Evolutionary conservation across 257 asterid genomes (phyloP).

Genomic region (Nicotiana benthamiana): DNA sequence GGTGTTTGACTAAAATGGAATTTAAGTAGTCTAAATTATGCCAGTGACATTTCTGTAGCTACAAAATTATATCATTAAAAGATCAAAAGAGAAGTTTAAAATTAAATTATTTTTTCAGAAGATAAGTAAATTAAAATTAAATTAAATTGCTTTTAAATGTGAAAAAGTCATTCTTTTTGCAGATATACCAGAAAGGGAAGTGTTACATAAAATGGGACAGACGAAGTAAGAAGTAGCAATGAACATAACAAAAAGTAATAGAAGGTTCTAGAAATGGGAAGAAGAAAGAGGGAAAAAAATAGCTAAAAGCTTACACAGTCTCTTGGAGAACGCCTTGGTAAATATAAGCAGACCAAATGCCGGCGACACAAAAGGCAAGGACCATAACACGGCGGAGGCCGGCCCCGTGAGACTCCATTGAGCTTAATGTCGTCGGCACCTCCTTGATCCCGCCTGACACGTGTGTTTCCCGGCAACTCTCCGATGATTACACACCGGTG

Average conservation of each 20-base stretch:
- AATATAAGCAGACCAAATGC: slow-evolving; percentile 95
- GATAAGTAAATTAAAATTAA: too few species aligned
- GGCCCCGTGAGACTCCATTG: slow-evolving; percentile 60
- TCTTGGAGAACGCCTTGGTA: slow-evolving; percentile 96
- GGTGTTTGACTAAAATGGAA: too few species aligned
- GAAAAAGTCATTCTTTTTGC: too few species aligned
- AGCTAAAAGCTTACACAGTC: slow-evolving; percentile 40
- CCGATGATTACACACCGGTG: neutral
- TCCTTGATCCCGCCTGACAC: slow-evolving; percentile 35
- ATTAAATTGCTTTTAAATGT: too few species aligned
- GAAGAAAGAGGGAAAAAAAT: slow-evolving; percentile 4
- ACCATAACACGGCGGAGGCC: slow-evolving; percentile 80
- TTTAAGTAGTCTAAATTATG: too few species aligned
- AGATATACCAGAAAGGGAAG: too few species aligned
- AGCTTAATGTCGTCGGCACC: slow-evolving; percentile 20
- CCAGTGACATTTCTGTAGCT: too few species aligned
- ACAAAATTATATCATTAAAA: too few species aligned
- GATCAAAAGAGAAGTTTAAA: too few species aligned
- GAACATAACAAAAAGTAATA: neutral
- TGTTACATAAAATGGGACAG: neutral
- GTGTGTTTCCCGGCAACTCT: slow-evolving; percentile 9
- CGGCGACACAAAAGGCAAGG: slow-evolving; percentile 72
- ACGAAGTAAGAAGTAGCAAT: neutral
- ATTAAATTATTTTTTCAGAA: too few species aligned
- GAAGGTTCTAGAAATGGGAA: slow-evolving; percentile 7